Evolutionary conservation across 169 alveolate genomes (phyloP), one percentile per base, ranked within the genome.

Genomic region (Miamiensis avidus): DNA sequence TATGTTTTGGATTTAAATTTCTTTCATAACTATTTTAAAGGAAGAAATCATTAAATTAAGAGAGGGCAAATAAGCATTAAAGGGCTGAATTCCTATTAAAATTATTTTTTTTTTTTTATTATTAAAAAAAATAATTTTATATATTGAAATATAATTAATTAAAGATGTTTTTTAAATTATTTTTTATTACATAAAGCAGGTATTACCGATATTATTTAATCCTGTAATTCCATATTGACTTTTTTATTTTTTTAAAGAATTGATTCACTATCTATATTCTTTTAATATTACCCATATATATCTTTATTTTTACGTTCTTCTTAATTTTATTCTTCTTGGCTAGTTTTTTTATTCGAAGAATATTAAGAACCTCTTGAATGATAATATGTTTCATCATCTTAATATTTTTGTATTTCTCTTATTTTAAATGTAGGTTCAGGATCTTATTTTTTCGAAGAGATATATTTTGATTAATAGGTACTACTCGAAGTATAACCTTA

Each of bases 41-140:
- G 82, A 95, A 95, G 75, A 74, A 90, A 49, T 92, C 91, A 74
- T 91, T 91, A 82, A 95, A 88, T 34, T 83, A 76, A 28, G 95
- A 94, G 34, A 95, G 86, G 82, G 95, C 95, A 74, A 94, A 91
- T 31, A 93, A 75, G 49, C 98, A 95, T 75, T 95, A 89, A n/a
- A 95, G 87, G 0, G 95, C 94, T 72, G 97, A 92, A 85, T 95
- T 93, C 97, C 92, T 88, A 73, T 31, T 32, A 29, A 74, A 30
- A 74, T 29, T 27, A 64, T 29, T 6, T 25, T 82, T 1, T n/a
- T 31, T 32, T 15, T 15, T 33, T 76, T 0, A 0, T 33, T 79
- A 20, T 20, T 31, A 25, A 4, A 65, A 81, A 29, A 33, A 25
- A 29, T 34, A 33, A 49, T 65, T 65, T 82, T 31, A 82, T 31